Evolutionary conservation across 371 early-diverging fungal species (phyloP), one percentile per base, ranked within the genome.

Genomic region (Apophysomyces trapeziformis): DNA sequence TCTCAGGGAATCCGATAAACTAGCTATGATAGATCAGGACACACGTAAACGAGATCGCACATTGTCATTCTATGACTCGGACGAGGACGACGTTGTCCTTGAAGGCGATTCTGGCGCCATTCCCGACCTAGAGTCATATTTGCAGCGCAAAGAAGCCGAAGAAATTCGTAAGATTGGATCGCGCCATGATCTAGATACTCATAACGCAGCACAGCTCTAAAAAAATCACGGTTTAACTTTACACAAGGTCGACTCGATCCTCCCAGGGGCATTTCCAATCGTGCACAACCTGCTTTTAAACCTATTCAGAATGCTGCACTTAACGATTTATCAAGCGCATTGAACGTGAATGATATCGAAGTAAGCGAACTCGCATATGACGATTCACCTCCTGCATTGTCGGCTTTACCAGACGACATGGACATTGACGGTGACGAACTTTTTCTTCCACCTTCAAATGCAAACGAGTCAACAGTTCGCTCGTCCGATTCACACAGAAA

Each of bases 351-450:
- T 36, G 12, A 7, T 43, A 43, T 43, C 8, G 61, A 61, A n/a
- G 35, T 61, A 7, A 46, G 32, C 8, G 61, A 61, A 8, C 61
- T 61, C 26, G 0, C 45, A 12, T 61, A 61, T n/a, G 35, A 38
- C 8, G 46, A 61, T 32, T 44, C 61, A 7, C 43, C 61, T 61
- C 44, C 6, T 6, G 5, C 14, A 12, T 21, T 36, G 16, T 45
- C 39, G 43, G n/a, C 12, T 21, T 16, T 61, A 43, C 7, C 41
- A 21, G 61, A 61, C 11, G 61, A 43, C 12, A 61, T 61, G 61
- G 61, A 11, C 32, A 61, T 61, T 47, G 61, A 61, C 37, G 61
- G 45, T 44, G 61, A 59, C 16, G 16, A 7, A 16, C 38, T 38
- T 18, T n/a, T 43, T 12, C 12, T 35, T 21, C 14, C 39, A 37